Evolutionary conservation across 306 rosid species (phyloP).

Genomic region (Casuarina glauca): DNA sequence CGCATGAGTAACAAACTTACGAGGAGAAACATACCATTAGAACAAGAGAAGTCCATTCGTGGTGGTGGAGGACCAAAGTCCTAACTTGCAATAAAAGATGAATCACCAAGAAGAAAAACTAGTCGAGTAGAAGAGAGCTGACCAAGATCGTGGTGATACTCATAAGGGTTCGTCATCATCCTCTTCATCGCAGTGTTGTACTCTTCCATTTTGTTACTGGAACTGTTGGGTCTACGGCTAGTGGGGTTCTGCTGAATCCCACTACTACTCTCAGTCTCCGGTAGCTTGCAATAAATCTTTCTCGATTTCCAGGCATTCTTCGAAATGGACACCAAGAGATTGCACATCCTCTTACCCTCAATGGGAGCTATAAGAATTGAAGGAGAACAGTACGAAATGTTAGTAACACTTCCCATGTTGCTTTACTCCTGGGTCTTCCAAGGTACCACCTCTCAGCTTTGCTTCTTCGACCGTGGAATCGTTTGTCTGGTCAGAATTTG

Average conservation of each 20-base stretch:
- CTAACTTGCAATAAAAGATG: neutral
- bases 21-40: neutral
- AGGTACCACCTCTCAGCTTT: neutral
- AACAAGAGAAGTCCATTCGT: no score
- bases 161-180: constrained; percentile 94
- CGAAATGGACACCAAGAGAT: constrained; percentile 25
- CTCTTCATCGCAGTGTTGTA: constrained; percentile 84
- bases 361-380: constrained; percentile 40
- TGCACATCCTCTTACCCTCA: constrained; percentile 34
- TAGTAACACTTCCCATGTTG: constrained; percentile 47
- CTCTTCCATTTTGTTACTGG: constrained; percentile 62
- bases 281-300: constrained; percentile 46
- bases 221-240: constrained; percentile 31
- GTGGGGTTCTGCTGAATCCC: constrained; percentile 47
- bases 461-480: neutral
- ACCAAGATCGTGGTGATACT: constrained; percentile 96
- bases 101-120: constrained; percentile 10
- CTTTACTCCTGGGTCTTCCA: neutral
- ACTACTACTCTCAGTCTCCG: constrained; percentile 45
- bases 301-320: constrained; percentile 16
- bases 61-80: neutral
- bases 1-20: neutral
- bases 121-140: constrained; percentile 40
- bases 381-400: constrained; percentile 26
- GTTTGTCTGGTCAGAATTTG: constrained; percentile 6